phyloP scores from a whole-genome alignment of 495 filamentous ascomycete species.

The Lophium mytilinum region DNA sequence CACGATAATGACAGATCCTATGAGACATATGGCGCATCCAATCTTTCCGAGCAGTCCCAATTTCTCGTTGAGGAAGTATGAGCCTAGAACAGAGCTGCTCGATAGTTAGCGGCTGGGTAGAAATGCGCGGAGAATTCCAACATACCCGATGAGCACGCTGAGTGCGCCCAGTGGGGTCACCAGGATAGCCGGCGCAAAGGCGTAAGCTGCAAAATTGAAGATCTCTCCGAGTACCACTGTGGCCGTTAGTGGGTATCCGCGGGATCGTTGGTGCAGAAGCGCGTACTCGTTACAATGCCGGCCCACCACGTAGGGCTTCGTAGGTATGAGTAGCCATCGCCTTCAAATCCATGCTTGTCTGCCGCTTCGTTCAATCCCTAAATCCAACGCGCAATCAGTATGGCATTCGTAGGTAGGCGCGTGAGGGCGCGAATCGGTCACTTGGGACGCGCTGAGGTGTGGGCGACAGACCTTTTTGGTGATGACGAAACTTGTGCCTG shows the following conservation, averaged over 20 bases:
- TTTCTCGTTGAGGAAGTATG: constrained; percentile 86
- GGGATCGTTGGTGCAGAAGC: not conserved
- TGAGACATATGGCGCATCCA: constrained; percentile 90
- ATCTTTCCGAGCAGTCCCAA: constrained; percentile 84
- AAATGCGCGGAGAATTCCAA: not conserved
- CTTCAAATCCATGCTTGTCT: constrained; percentile 88
- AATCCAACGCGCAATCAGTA: constrained; percentile 1
- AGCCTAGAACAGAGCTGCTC: constrained; percentile 73
- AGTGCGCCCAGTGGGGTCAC: constrained; percentile 91
- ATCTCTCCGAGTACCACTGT: constrained; percentile 78
- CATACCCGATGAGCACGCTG: constrained; percentile 82
- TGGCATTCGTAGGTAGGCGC: not conserved
- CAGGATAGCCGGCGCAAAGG: constrained; percentile 93
- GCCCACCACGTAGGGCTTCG: constrained; percentile 93
- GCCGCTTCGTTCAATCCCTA: constrained; percentile 86
- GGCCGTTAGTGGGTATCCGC: constrained; percentile 27
- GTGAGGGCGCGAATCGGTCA: not conserved
- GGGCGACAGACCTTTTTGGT: constrained; percentile 69
- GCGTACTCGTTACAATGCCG: constrained; percentile 74
- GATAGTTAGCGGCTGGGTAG: constrained; percentile 29
- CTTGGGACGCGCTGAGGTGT: not conserved
- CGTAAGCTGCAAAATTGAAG: constrained; percentile 95
- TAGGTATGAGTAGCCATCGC: constrained; percentile 90
- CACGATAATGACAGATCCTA: constrained; percentile 95
- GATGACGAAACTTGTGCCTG: constrained; percentile 87